Evolutionary conservation across 225 moss, liverwort and hornwort species (phyloP).

Genomic region (Physcomitrium patens): DNA sequence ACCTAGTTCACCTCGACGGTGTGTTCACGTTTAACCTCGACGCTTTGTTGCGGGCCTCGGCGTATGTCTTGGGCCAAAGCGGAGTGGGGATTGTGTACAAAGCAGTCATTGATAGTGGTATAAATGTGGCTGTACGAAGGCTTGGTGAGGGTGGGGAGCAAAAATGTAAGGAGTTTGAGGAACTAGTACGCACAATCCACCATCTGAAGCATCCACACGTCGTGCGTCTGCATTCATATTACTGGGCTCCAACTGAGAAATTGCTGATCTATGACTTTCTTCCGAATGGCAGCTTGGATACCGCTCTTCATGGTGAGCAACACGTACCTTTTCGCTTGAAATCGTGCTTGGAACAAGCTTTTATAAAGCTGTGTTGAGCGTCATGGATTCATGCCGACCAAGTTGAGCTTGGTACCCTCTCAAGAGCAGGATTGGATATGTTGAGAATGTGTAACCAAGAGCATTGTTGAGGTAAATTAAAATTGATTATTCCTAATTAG

Average conservation of each 20-base stretch:
- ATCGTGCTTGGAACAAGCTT: neutral
- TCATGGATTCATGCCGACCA: neutral
- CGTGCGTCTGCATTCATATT: conserved; percentile 48
- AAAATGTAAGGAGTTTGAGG: conserved; percentile 46
- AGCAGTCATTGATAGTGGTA: conserved; percentile 52
- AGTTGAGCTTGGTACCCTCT: neutral
- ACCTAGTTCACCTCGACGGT: conserved; percentile 43
- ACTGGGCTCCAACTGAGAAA: conserved; percentile 41
- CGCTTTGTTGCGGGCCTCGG: conserved; percentile 57
- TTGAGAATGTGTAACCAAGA: neutral
- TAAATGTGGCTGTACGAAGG: conserved; percentile 60
- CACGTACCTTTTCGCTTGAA: neutral
- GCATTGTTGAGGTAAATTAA: too few species aligned
- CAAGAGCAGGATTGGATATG: neutral
- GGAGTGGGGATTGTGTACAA: conserved; percentile 74
- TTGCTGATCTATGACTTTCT: conserved; percentile 54
- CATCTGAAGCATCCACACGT: conserved; percentile 53
- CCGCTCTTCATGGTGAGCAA: conserved; percentile 51
- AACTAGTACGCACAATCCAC: conserved; percentile 50
- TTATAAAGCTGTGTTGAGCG: too few species aligned
- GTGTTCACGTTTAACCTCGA: conserved; percentile 49
- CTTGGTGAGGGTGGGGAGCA: conserved; percentile 52
- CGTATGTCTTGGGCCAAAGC: conserved; percentile 60
- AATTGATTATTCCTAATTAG: neutral
- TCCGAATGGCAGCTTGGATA: conserved; percentile 53